Evolutionary conservation across 805 yeast species (phyloP).

Genomic region (Pichia manshurica): DNA sequence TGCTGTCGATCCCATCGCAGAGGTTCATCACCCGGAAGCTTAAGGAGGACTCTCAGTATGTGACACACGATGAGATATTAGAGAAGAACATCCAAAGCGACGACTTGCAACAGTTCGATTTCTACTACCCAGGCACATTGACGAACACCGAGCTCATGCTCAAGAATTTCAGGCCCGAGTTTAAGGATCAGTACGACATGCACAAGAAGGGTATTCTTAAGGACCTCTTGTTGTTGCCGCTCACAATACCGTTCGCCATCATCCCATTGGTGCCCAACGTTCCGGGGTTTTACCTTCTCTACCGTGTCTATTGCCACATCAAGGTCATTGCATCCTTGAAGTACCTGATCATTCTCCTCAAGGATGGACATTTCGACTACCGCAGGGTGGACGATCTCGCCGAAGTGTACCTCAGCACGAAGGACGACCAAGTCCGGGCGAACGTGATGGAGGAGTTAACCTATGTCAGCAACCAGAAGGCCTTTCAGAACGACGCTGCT

Average conservation of each 20-base stretch:
- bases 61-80: constrained; percentile 10
- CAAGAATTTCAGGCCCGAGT: constrained; percentile 38
- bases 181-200: constrained; percentile 38
- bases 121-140: constrained; percentile 45
- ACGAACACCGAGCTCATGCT: constrained; percentile 27
- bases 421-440: constrained; percentile 15
- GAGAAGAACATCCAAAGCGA: constrained; percentile 15
- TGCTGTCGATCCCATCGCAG: constrained; percentile 71
- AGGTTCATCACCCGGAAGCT: constrained; percentile 49
- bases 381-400: constrained; percentile 28
- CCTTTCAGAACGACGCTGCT: constrained; percentile 22
- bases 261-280: constrained; percentile 86
- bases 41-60: constrained; percentile 23
- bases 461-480: constrained; percentile 5
- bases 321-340: constrained; percentile 71
- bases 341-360: constrained; percentile 55
- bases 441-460: constrained; percentile 20
- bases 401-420: constrained; percentile 24
- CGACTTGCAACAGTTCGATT: constrained; percentile 35
- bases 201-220: constrained; percentile 53
- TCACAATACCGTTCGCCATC: constrained; percentile 73
- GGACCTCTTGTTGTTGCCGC: constrained; percentile 60
- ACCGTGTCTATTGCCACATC: constrained; percentile 77
- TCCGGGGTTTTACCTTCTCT: constrained; percentile 83
- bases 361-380: constrained; percentile 33